Conservation (phyloP, 2,329 filamentous ascomycete genomes). For the Colletotrichum shisoi region DNA sequence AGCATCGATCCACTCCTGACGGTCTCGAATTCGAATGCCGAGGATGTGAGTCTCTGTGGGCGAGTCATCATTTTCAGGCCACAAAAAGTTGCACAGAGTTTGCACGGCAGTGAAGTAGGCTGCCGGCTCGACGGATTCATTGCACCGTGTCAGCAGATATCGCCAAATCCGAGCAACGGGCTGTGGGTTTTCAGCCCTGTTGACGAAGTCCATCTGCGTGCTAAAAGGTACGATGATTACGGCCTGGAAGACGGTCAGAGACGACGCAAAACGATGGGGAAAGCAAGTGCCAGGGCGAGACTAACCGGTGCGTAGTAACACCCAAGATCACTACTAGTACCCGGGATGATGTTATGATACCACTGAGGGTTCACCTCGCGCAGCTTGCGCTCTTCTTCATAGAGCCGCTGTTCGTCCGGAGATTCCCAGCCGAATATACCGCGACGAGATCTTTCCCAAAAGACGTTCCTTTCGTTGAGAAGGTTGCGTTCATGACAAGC, state of each 20-base stretch:
- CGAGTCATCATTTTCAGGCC: conserved; percentile 1
- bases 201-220: conserved; percentile 26
- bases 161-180: conserved; percentile 21
- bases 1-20: conserved; percentile 15
- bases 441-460: conserved; percentile 34
- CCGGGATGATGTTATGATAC: conserved; percentile 30
- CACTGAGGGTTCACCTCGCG: conserved; percentile 29
- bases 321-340: conserved; percentile 20
- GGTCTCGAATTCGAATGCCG: conserved; percentile 5
- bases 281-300: background rate
- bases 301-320: conserved; percentile 28
- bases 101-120: conserved; percentile 14
- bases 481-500: conserved; percentile 22
- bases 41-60: conserved; percentile 4
- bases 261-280: background rate
- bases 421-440: conserved; percentile 22
- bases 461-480: conserved; percentile 23
- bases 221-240: conserved; percentile 22
- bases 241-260: conserved; percentile 18
- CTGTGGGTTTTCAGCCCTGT: background rate
- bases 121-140: background rate
- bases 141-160: conserved; percentile 24
- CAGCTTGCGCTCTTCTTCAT: conserved; percentile 25
- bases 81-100: conserved; percentile 8
- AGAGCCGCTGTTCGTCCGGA: conserved; percentile 5